Evolutionary conservation across 129 eudicot species (phyloP), one percentile per base, ranked within the genome.

Genomic region (Escallonia rubra): DNA sequence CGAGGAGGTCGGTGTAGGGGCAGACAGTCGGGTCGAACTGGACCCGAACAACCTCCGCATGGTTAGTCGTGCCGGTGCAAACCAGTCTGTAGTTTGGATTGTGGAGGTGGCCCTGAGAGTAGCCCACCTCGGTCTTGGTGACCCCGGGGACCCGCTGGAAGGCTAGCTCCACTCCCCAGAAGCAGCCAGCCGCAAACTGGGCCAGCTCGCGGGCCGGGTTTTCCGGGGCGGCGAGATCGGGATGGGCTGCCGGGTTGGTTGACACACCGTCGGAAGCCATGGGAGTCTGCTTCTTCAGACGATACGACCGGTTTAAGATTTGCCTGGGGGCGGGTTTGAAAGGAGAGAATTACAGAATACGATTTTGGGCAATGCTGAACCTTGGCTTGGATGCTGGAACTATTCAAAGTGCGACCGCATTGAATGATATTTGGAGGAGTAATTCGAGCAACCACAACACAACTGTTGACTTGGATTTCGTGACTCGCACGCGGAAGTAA

Each of bases 161-260:
- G 0, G 97, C 85, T 10, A 87, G 76, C 72, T 90, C 97, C 15
- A 90, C 90, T 4, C 97, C 81, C 97, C 96, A 90, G 70, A 90
- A 90, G 76, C 97, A 90, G 13, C 96, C 97, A 10, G 97, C 97
- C 4, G 76, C 97, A 57, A 90, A 87, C 62, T 90, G 86, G 57
- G 97, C 97, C 12, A 90, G 57, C 60, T 83, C 84, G 62, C 78
- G 77, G 57, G 83, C 87, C 79, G 90, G 76, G 10, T 76, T 72
- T 6, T 40, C 68, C 51, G 95, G 95, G 43, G 53, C 40, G 53
- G 85, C 89, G 39, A 60, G 65, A 74, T 90, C 97, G 56, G 95
- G 84, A 41, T 77, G 67, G 41, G 63, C 46, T 4, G 95, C 94
- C 43, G 90, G 96, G 74, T 82, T 90, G 55, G 64, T 74, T 61